Conservation (phyloP, 257 asterid genomes). For the Rauvolfia tetraphylla region DNA sequence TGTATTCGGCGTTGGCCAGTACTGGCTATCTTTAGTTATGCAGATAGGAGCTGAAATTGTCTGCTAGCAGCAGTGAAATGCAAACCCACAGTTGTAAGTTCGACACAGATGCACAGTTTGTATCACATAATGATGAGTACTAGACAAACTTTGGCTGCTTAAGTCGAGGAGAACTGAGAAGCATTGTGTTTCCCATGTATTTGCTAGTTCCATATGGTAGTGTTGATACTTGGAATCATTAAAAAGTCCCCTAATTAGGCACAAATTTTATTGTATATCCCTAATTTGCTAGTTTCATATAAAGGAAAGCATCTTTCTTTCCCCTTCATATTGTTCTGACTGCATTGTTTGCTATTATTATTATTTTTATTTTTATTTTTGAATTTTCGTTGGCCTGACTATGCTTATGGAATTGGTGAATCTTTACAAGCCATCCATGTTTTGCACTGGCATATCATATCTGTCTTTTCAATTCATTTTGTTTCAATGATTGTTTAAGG, state of each 20-base stretch:
- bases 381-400: not conserved
- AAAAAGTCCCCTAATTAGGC: too few relatives aligned
- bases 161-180: not conserved
- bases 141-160: not conserved
- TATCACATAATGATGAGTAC: not conserved
- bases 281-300: too few relatives aligned
- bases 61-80: not conserved
- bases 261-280: too few relatives aligned
- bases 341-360: not conserved
- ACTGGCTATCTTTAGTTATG: not conserved
- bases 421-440: not conserved
- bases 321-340: not conserved
- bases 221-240: not conserved
- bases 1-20: not conserved
- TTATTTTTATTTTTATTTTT: not conserved
- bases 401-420: not conserved
- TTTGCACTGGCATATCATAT: too few relatives aligned
- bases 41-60: not conserved
- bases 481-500: constrained; percentile 35
- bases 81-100: not conserved
- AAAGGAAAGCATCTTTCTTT: not conserved
- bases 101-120: not conserved
- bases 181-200: not conserved
- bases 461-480: not conserved
- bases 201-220: not conserved